Evolutionary conservation across 805 yeast genomes (phyloP).

Genomic region (Osmozyma mogii): DNA sequence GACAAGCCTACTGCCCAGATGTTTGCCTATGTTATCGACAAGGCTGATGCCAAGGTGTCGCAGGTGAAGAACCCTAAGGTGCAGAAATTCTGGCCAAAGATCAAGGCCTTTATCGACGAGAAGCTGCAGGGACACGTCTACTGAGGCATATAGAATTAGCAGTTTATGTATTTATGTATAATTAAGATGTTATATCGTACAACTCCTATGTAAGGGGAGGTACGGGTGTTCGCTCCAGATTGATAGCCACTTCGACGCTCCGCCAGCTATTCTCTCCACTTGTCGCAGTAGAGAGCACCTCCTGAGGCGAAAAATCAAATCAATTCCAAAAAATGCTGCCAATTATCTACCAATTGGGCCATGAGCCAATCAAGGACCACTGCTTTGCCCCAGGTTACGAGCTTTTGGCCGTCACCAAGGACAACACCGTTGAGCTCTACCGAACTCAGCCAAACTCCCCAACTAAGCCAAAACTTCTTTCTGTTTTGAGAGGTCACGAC

Average conservation of each 20-base stretch:
- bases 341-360: constrained; percentile 58
- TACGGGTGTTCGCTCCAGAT: too few relatives aligned
- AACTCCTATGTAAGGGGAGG: too few relatives aligned
- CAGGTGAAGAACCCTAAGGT: constrained; percentile 40
- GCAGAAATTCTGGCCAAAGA: constrained; percentile 26
- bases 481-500: constrained; percentile 77
- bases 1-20: constrained; percentile 39
- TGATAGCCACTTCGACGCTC: too few relatives aligned
- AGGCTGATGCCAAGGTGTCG: constrained; percentile 35
- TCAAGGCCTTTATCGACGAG: constrained; percentile 21
- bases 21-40: constrained; percentile 32
- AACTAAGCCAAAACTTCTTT: constrained; percentile 49
- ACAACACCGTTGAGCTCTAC: constrained; percentile 68
- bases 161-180: too few relatives aligned
- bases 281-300: constrained; percentile 14
- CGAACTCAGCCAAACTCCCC: constrained; percentile 34
- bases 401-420: constrained; percentile 75
- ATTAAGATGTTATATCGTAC: too few relatives aligned
- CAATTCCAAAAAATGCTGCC: constrained; percentile 18
- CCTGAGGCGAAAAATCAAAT: constrained; percentile 10
- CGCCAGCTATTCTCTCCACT: too few relatives aligned
- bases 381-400: constrained; percentile 65
- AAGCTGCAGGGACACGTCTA: constrained; percentile 13
- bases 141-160: too few relatives aligned
- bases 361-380: constrained; percentile 85